phyloP scores from a whole-genome alignment of 352 stramenopile genomes.

The Phytopythium ostracodes region DNA sequence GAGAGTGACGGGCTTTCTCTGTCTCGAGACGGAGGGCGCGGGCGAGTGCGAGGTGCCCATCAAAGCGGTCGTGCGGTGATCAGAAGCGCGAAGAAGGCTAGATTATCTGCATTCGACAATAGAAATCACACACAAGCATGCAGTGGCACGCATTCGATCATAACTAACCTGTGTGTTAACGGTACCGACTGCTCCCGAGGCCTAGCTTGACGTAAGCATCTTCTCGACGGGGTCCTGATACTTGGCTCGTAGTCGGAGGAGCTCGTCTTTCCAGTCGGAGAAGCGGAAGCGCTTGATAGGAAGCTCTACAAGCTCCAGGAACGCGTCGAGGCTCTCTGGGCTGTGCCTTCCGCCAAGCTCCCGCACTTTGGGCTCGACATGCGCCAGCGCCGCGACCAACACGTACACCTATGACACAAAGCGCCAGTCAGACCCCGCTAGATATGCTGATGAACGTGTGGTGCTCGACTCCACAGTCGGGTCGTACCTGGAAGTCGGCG shows the following conservation, averaged over 20 bases:
- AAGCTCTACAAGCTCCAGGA: slow-evolving; percentile 26
- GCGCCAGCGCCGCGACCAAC: slow-evolving; percentile 38
- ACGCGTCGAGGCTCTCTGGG: slow-evolving; percentile 23
- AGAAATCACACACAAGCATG: neutral
- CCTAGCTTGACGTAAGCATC: slow-evolving; percentile 11
- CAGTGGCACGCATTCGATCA: no score
- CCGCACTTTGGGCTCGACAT: slow-evolving; percentile 41
- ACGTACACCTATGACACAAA: slow-evolving; percentile 35
- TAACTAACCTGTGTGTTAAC: no score
- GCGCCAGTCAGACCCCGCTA: neutral
- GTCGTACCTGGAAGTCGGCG: slow-evolving; percentile 47
- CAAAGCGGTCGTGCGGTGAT: slow-evolving; percentile 40
- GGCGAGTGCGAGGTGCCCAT: slow-evolving; percentile 47
- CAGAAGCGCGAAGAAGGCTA: neutral
- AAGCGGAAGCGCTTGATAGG: slow-evolving; percentile 53
- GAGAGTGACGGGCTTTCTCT: slow-evolving; percentile 32
- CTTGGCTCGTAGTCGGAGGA: slow-evolving; percentile 41
- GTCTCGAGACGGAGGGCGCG: slow-evolving; percentile 50
- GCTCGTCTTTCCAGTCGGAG: slow-evolving; percentile 24
- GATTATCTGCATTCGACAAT: neutral
- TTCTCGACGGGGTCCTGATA: slow-evolving; percentile 38
- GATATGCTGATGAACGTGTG: no score
- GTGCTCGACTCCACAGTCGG: neutral
- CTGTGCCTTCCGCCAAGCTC: slow-evolving; percentile 21
- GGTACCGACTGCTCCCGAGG: neutral